Evolutionary conservation across 805 yeast genomes (phyloP).

Genomic region (Middelhovenomyces tepae): DNA sequence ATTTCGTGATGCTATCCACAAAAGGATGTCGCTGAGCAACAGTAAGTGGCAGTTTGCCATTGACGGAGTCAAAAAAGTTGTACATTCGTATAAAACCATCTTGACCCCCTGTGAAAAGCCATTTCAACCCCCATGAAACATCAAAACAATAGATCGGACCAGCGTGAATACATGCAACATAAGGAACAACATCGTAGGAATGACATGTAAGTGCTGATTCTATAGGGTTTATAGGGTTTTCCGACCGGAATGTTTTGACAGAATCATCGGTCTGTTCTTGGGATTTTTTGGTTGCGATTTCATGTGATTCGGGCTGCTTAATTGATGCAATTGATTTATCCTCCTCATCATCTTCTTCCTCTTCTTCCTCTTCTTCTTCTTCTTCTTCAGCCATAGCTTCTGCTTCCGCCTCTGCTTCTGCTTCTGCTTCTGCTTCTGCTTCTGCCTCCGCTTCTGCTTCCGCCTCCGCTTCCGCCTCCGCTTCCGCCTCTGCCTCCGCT

Average conservation of each 20-base stretch:
- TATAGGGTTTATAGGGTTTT: slow-evolving; percentile 21
- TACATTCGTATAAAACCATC: slow-evolving; percentile 90
- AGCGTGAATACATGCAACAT: slow-evolving; percentile 80
- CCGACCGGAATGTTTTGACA: slow-evolving; percentile 13
- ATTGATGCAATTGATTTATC: slow-evolving; percentile 9
- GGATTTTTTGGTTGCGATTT: slow-evolving; percentile 2
- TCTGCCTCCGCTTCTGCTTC: slow-evolving; percentile 17
- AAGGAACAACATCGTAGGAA: slow-evolving; percentile 66
- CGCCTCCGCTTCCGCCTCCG: slow-evolving; percentile 19
- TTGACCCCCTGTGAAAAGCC: slow-evolving; percentile 90
- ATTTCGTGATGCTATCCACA: slow-evolving; percentile 76
- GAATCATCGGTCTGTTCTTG: slow-evolving; percentile 10
- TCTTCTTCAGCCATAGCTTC: slow-evolving; percentile 16
- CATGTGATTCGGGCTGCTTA: slow-evolving; percentile 14
- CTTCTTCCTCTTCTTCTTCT: slow-evolving; percentile 15
- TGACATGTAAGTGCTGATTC: slow-evolving; percentile 44
- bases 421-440: slow-evolving; percentile 10
- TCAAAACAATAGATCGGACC: slow-evolving; percentile 71
- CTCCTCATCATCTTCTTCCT: slow-evolving; percentile 11
- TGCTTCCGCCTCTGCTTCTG: slow-evolving; percentile 20
- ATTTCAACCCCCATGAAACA: slow-evolving; percentile 69
- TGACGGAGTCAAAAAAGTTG: slow-evolving; percentile 76
- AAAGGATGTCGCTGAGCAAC: slow-evolving; percentile 85
- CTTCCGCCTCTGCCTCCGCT: slow-evolving; percentile 14
- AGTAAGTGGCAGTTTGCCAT: slow-evolving; percentile 79